Evolutionary conservation across 2,329 filamentous ascomycete genomes (phyloP), one percentile per base, ranked within the genome.

Genomic region (Magnaporthiopsis rhizophila): DNA sequence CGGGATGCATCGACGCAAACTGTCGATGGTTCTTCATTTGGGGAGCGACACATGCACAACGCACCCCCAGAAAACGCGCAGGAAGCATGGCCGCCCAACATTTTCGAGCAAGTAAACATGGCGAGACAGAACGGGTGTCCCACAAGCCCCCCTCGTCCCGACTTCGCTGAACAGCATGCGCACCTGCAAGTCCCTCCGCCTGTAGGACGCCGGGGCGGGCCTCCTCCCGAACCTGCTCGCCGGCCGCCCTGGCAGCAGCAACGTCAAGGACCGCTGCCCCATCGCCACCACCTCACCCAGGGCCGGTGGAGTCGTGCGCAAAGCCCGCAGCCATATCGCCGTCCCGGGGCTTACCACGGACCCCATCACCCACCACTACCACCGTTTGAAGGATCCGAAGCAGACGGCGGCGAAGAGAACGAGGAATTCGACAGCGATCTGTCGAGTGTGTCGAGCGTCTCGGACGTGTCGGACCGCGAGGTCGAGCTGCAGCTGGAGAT

Each of bases 401-500:
- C 45, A 53, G 45, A 45, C 26, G 28, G 50, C 28, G 56, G 9
- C 28, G 24, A 32, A 3, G 36, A 12, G 38, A 62, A 66, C 38
- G 62, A 64, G 45, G 62, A 66, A 4, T 62, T 66, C 15, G 63
- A 65, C 59, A 53, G 61, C 26, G 67, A 58, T 13, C 53, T 67
- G 5, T 65, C 64, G 50, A 71, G 70, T 64, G 21, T 69, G 3
- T 68, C 69, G 18, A 67, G 66, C 36, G 57, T 70, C 32, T 73
- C 72, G 8, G 71, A 73, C 18, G 36, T 76, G 11, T 69, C 69
- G 15, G 74, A 75, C 26, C 58, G 62, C 26, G 70, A 72, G 38
- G 64, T 75, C 4, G 72, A 75, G 62, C 62, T 69, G 30, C 58
- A 65, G 34, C 64, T 73, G 53, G 62, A 68, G 38, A 63, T 68